Base-by-base conservation (phyloP, 176 grass and related monocot species). In the Oryza glumipatula region DNA sequence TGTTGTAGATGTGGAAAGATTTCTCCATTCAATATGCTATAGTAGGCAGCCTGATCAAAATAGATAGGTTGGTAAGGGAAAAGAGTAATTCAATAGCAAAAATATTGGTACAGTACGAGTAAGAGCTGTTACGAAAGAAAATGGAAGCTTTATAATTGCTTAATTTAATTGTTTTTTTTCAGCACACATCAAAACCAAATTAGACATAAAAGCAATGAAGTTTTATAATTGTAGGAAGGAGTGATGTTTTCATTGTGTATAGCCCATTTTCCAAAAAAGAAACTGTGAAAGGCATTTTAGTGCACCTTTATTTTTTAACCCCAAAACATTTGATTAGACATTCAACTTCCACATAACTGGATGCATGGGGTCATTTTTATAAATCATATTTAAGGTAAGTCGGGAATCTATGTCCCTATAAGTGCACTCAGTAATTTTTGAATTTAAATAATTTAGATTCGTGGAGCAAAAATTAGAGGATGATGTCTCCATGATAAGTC, bases 41-140 rank as follows among this genome's bases (percentile, higher is more conserved):
- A 51, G 65, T 95, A 98, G 28, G 78, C 85, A 67, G 23, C 82
- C 95, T 98, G 89, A 63, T 85, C 67, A 88, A 21, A 80, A 72
- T n/a, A 32, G 24, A 26, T 76, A 13, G 47, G 11, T 11, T 3
- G 12, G 3, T 49, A 45, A 17, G 14, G 44, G n/a, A 39, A 60
- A 48, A 84, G 32, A 69, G 58, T 44, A 13, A 13, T 43, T 54
- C 16, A 70, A 23, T 70, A 60, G 32, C 16, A 30, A 86, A 72
- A 86, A 81, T 12, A 68, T 76, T 73, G 67, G 65, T 24, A 46
- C 16, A 28, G 14, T 64, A 68, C 3, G 58, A 72, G 32, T 52
- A 19, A 52, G 10, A 88, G 24, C 22, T 32, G 7, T 45, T 51
- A 44, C 43, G 43, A 81, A 68, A 80, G 19, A 70, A 82, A 70